These are phyloP conservation scores for Neoboletus magnificus DNA, from an alignment of 768 basidiomycete genomes.

Conservation along the genomic window DNA sequence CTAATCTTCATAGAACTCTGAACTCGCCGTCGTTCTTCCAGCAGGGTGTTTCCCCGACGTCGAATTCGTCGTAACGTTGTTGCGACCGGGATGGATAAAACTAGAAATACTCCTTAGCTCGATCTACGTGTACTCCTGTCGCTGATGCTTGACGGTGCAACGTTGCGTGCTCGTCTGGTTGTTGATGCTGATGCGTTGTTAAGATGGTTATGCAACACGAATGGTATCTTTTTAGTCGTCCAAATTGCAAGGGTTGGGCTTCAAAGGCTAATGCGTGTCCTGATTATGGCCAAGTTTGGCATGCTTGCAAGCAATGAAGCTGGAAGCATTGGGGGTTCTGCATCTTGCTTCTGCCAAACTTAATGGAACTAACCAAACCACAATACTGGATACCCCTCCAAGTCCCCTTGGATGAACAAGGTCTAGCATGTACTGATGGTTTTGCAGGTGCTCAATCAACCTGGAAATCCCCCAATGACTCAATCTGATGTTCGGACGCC, in stretches of 20 bases:
- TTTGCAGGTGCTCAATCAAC: background rate
- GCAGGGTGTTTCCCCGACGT: background rate
- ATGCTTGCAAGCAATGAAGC: background rate
- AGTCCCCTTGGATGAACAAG: too few species aligned
- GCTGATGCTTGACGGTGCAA: background rate
- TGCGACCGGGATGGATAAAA: conserved; percentile 1
- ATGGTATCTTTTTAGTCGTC: background rate
- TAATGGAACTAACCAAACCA: too few species aligned
- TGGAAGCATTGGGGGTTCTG: too few species aligned
- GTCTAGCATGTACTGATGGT: too few species aligned
- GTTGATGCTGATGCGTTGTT: conserved; percentile 1
- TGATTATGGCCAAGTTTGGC: background rate
- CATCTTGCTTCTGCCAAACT: background rate
- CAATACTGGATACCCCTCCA: too few species aligned
- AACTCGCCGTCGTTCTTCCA: background rate
- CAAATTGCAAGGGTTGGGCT: background rate
- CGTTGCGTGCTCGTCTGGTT: background rate
- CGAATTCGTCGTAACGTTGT: background rate
- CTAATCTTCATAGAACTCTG: conserved; percentile 2
- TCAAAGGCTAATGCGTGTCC: background rate
- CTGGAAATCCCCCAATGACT: background rate
- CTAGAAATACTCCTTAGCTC: conserved; percentile 7
- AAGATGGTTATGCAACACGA: conserved; percentile 4
- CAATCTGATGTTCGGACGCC: background rate
- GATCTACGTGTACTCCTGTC: conserved; percentile 11